Conservation (phyloP, 768 basidiomycete species). For the Mycena filopes region DNA sequence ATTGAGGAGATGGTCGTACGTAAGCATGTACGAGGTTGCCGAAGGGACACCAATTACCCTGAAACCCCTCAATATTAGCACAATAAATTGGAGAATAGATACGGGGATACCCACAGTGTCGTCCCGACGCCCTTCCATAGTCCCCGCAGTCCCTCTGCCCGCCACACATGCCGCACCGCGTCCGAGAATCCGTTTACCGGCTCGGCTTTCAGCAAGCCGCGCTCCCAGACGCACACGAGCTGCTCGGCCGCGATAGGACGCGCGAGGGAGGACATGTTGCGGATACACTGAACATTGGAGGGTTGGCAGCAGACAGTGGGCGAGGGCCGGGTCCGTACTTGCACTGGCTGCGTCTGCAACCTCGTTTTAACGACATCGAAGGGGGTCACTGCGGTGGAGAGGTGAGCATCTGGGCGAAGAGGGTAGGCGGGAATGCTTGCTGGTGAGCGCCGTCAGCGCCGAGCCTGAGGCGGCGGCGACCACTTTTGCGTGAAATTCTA, state of each 20-base stretch:
- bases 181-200: slow-evolving; percentile 88
- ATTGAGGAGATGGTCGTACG: slow-evolving; percentile 88
- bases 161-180: slow-evolving; percentile 82
- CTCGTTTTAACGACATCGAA: slow-evolving; percentile 99
- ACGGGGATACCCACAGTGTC: slow-evolving; percentile 71
- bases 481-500: slow-evolving; percentile 81
- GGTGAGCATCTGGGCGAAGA: slow-evolving; percentile 4
- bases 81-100: neutral
- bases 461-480: slow-evolving; percentile 84
- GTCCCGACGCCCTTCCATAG: slow-evolving; percentile 98
- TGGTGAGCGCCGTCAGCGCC: slow-evolving; percentile 84
- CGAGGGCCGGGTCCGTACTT: slow-evolving; percentile 60
- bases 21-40: slow-evolving; percentile 93
- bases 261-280: slow-evolving; percentile 81
- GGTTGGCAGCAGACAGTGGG: slow-evolving; percentile 79
- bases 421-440: slow-evolving; percentile 51
- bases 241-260: slow-evolving; percentile 66
- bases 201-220: slow-evolving; percentile 74
- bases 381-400: slow-evolving; percentile 83
- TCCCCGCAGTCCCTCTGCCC: slow-evolving; percentile 83
- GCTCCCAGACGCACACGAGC: slow-evolving; percentile 85
- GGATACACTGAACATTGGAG: slow-evolving; percentile 65
- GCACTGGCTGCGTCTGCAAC: slow-evolving; percentile 88
- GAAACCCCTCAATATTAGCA: slow-evolving; percentile 31
- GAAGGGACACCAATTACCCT: slow-evolving; percentile 94